Conservation (phyloP, 75 land plant genomes). For the Pinus albicaulis region DNA sequence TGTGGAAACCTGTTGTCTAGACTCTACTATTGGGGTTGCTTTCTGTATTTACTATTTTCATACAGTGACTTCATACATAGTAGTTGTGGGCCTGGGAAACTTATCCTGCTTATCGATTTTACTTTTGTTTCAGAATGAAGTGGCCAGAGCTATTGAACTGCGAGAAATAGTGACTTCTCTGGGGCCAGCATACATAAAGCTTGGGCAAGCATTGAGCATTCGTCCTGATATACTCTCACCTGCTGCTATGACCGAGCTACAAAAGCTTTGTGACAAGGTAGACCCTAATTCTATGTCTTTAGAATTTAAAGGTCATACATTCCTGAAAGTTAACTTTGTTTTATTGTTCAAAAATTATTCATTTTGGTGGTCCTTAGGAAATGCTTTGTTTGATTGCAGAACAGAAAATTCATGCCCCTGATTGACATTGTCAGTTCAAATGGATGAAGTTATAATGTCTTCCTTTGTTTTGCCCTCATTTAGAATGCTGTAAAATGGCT, state of each 20-base stretch:
- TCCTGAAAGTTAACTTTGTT: constrained; percentile 4
- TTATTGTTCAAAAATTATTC: neutral
- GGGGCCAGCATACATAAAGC: constrained; percentile 99
- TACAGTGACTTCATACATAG: neutral
- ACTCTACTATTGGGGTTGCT: neutral
- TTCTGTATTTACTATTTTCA: neutral
- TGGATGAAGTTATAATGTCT: neutral
- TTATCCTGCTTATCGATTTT: neutral
- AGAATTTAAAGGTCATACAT: neutral
- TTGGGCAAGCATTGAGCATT: constrained; percentile 98
- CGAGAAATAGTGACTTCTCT: constrained; percentile 98
- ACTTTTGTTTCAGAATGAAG: constrained; percentile 75
- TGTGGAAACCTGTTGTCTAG: neutral
- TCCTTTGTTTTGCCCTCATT: neutral
- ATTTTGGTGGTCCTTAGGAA: neutral
- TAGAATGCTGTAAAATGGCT: constrained; percentile 1
- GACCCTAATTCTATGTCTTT: neutral
- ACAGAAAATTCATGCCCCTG: neutral
- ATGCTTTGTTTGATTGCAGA: neutral
- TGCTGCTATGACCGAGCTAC: constrained; percentile 95
- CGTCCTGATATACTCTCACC: constrained; percentile 99
- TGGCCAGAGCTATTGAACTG: constrained; percentile 93
- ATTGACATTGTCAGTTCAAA: neutral
- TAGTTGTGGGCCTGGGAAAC: neutral
- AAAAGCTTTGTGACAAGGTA: constrained; percentile 99